Conservation (phyloP, 169 alveolate genomes). For the Plasmodium ovale region DNA sequence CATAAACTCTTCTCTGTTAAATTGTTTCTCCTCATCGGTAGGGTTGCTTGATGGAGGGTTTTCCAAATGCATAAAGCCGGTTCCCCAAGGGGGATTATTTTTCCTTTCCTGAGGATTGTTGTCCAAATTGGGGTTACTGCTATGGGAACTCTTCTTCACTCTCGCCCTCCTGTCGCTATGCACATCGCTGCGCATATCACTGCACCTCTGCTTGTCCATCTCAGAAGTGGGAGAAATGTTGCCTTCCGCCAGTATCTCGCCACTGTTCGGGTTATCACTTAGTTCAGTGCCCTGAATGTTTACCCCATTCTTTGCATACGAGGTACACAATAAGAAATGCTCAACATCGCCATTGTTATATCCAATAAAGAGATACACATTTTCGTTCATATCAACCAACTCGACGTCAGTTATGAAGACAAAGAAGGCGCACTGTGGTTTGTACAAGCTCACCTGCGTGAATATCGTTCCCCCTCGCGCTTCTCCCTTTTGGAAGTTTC, state of each 20-base stretch:
- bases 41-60: too few species aligned
- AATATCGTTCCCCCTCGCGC: background rate
- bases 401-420: conserved; percentile 34
- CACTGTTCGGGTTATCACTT: background rate
- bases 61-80: background rate
- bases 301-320: background rate
- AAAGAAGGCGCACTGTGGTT: conserved; percentile 2
- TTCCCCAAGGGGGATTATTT: background rate
- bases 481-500: background rate
- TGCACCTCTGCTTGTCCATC: background rate
- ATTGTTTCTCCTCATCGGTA: background rate
- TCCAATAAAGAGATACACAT: conserved; percentile 59
- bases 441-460: background rate
- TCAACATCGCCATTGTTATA: conserved; percentile 50
- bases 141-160: background rate
- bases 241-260: background rate
- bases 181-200: too few species aligned
- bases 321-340: conserved; percentile 31
- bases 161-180: too few species aligned
- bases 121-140: background rate
- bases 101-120: background rate
- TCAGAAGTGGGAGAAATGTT: background rate
- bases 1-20: background rate
- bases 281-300: background rate
- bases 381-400: conserved; percentile 37